phyloP scores from a whole-genome alignment of 495 filamentous ascomycete species.

The Xeromyces bisporus region DNA sequence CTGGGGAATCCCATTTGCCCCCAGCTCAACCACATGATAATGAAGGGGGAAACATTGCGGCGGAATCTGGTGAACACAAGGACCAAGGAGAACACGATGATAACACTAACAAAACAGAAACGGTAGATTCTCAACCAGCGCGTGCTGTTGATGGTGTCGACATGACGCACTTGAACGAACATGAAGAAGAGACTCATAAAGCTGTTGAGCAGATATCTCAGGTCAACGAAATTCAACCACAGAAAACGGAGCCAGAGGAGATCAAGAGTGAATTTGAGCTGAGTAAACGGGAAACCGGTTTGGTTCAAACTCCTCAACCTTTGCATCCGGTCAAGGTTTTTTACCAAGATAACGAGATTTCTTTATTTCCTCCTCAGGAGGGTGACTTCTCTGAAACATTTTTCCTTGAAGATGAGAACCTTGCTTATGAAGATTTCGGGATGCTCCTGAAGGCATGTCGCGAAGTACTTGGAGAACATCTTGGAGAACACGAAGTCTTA shows the following conservation, averaged over 20 bases:
- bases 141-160: conserved; percentile 1
- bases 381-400: conserved; percentile 51
- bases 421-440: conserved; percentile 38
- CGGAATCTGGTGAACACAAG: not conserved
- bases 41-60: conserved; percentile 4
- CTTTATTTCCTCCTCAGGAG: conserved; percentile 49
- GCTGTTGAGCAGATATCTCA: conserved; percentile 1
- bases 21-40: conserved; percentile 9
- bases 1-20: conserved; percentile 1
- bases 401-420: conserved; percentile 51
- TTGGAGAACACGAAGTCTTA: conserved; percentile 51
- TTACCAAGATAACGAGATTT: conserved; percentile 52
- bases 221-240: conserved; percentile 1
- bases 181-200: conserved; percentile 4
- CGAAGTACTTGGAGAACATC: conserved; percentile 46
- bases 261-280: conserved; percentile 1
- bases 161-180: not conserved
- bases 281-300: conserved; percentile 2
- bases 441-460: conserved; percentile 50
- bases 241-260: conserved; percentile 4
- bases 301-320: conserved; percentile 5
- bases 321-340: conserved; percentile 40
- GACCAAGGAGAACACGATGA: conserved; percentile 2
- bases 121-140: conserved; percentile 2
- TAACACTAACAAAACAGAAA: conserved; percentile 12